Evolutionary conservation across 495 filamentous ascomycete species (phyloP).

Genomic region (Entonaema liquescens): DNA sequence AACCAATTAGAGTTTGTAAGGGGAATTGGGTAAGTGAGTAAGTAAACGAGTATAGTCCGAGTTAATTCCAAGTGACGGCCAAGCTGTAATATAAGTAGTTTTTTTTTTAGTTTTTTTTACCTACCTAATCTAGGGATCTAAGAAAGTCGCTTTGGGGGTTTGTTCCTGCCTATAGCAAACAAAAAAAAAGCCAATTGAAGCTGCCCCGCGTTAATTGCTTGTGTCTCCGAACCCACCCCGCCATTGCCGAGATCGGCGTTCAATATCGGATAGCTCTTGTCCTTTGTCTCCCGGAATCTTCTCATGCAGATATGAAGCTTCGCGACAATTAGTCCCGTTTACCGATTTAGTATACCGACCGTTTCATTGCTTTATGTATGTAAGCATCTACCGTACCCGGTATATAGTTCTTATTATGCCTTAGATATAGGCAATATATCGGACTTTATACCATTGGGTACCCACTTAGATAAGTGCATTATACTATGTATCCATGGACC

Average conservation of each 20-base stretch:
- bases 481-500: not conserved
- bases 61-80: not conserved
- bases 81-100: not conserved
- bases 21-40: not conserved
- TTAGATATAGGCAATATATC: no score
- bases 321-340: not conserved
- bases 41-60: not conserved
- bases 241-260: slow-evolving; percentile 39
- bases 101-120: not conserved
- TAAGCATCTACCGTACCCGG: no score
- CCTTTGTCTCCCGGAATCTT: not conserved
- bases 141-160: not conserved
- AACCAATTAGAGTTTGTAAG: slow-evolving; percentile 3
- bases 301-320: not conserved
- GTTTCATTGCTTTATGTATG: no score
- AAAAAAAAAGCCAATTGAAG: slow-evolving; percentile 26
- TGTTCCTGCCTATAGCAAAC: not conserved
- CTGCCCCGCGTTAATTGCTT: slow-evolving; percentile 36
- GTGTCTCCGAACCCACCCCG: slow-evolving; percentile 30
- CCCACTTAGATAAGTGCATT: not conserved
- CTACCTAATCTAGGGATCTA: not conserved
- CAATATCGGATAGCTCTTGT: not conserved
- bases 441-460: not conserved
- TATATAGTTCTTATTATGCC: no score
- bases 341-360: not conserved